Percentiles rank a stretch among this genome's conserved stretches.
These are phyloP conservation scores for Solanum appendiculatum DNA, from an alignment of 257 asterid species.

Conservation along the genomic window DNA sequence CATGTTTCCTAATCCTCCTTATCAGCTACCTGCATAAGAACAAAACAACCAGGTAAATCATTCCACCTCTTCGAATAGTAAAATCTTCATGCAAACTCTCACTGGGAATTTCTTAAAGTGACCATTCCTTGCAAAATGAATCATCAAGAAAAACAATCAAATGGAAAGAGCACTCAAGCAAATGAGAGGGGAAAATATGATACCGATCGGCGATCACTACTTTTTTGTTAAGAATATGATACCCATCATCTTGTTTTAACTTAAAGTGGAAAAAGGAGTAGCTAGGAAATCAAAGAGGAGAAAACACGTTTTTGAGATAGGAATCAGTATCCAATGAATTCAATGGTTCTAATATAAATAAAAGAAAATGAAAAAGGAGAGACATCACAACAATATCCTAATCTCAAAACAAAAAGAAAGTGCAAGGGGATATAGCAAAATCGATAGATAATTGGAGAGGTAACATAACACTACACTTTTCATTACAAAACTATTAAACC, in stretches of 20 bases:
- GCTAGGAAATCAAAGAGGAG: not conserved
- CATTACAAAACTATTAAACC: not conserved
- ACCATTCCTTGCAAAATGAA: not conserved
- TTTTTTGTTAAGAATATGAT: not conserved
- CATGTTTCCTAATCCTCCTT: slow-evolving; percentile 22
- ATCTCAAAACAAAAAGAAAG: not conserved
- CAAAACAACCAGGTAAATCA: not conserved
- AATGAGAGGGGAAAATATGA: not conserved
- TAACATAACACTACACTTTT: not conserved
- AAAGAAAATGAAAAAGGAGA: not conserved
- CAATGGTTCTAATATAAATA: not conserved
- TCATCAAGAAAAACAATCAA: not conserved
- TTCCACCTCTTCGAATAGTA: not conserved
- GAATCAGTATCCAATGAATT: not conserved
- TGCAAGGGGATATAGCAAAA: not conserved
- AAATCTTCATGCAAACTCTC: not conserved
- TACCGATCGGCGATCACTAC: not conserved
- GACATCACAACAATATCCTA: not conserved
- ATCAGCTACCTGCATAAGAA: slow-evolving; percentile 11
- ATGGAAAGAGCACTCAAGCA: not conserved
- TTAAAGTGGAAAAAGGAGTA: not conserved
- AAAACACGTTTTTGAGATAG: not conserved
- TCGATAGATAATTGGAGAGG: not conserved
- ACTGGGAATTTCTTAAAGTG: not conserved
- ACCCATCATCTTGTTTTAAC: not conserved